A percentile compares a stretch with the other conserved stretches of the same genome.
Evolutionary conservation across 345 rosid genomes (phyloP).

Genomic region (Citrus mangshanensis): DNA sequence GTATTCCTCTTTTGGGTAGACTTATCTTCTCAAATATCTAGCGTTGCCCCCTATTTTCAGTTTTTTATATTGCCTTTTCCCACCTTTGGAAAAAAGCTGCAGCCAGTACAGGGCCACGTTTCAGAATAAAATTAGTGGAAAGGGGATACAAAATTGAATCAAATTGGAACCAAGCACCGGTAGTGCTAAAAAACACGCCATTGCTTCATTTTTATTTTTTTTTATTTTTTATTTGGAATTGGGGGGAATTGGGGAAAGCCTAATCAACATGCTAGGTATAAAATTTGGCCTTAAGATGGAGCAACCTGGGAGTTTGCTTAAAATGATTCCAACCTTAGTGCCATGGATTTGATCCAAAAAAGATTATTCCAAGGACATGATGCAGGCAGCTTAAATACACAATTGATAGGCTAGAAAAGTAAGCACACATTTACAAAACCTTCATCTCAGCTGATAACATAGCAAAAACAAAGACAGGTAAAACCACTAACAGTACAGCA

Average conservation of each 20-base stretch:
- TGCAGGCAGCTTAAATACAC: not conserved
- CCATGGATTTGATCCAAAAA: not conserved
- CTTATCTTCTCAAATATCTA: not conserved
- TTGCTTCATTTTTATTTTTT: not conserved
- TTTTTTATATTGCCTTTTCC: not conserved
- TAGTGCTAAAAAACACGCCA: too few species aligned
- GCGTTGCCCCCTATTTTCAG: not conserved
- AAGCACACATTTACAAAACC: constrained; percentile 1
- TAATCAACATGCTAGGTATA: not conserved
- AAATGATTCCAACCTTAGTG: not conserved
- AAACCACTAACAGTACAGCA: not conserved
- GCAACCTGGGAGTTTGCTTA: not conserved
- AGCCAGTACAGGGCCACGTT: not conserved
- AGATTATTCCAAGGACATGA: not conserved
- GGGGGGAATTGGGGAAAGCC: not conserved
- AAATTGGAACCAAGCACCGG: too few species aligned
- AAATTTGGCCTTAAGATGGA: not conserved
- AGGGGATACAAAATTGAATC: too few species aligned
- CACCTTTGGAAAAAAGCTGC: not conserved
- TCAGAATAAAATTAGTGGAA: too few species aligned
- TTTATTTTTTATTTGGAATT: too few species aligned
- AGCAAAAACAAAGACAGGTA: not conserved
- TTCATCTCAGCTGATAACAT: not conserved
- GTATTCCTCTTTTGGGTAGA: not conserved
- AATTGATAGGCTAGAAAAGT: not conserved